phyloP scores from a whole-genome alignment of 2,329 filamentous ascomycete species.

The Atkinsonella texensis region DNA sequence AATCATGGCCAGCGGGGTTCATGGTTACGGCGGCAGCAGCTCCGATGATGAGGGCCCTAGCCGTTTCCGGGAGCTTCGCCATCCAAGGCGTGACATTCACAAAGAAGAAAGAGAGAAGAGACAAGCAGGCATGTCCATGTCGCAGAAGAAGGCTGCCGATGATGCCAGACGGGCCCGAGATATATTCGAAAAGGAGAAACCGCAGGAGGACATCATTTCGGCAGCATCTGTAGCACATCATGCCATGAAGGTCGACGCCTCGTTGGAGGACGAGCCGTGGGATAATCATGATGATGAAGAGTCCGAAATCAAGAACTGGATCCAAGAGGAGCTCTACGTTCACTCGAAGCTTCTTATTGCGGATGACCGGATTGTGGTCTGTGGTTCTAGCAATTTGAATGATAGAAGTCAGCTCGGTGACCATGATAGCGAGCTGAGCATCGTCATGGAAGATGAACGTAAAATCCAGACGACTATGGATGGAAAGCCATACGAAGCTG shows the following conservation, averaged over 20 bases:
- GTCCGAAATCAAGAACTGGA: constrained; percentile 73
- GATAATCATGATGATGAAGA: constrained; percentile 53
- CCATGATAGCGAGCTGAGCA: constrained; percentile 83
- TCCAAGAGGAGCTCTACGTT: constrained; percentile 93
- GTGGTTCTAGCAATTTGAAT: constrained; percentile 83
- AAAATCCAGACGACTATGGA: constrained; percentile 63
- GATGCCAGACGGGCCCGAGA: constrained; percentile 34
- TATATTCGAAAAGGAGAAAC: constrained; percentile 38
- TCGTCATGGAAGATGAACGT: constrained; percentile 78
- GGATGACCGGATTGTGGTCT: constrained; percentile 76
- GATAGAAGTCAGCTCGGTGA: constrained; percentile 78
- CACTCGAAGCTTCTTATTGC: constrained; percentile 85
- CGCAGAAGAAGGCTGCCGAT: constrained; percentile 24
- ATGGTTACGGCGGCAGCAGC: constrained; percentile 37
- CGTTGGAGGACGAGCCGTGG: constrained; percentile 59
- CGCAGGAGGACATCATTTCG: constrained; percentile 24
- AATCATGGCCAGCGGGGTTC: constrained; percentile 65
- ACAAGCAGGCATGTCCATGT: constrained; percentile 1
- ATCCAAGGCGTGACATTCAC: constrained; percentile 21
- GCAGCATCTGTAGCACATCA: constrained; percentile 53
- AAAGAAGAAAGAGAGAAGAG: constrained; percentile 11
- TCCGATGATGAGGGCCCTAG: constrained; percentile 15
- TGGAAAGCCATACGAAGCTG: constrained; percentile 63
- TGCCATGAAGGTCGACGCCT: constrained; percentile 58
- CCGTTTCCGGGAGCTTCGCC: constrained; percentile 3